A percentile compares a stretch with the other conserved stretches of the same genome.
These are phyloP conservation scores for Pseudomassariella vexata DNA, from an alignment of 2,329 filamentous ascomycete species.

Conservation along the genomic window DNA sequence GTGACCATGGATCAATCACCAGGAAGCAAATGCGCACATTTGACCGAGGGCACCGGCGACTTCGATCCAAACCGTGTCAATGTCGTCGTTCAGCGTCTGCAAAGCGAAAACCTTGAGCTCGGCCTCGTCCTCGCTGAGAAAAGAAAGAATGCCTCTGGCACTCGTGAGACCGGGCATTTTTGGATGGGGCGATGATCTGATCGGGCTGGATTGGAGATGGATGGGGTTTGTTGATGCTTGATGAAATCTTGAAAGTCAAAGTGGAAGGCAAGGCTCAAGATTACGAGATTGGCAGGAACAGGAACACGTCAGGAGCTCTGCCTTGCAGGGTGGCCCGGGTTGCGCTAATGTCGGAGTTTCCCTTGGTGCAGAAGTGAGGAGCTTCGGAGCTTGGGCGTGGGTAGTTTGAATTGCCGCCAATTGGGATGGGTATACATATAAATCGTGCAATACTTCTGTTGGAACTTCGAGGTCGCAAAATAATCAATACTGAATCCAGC, in stretches of 20 bases:
- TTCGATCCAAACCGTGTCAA: slow-evolving; percentile 96
- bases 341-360: too few species aligned
- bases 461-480: too few species aligned
- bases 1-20: too few species aligned
- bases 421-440: too few species aligned
- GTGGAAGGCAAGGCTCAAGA: neutral
- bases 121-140: slow-evolving; percentile 88
- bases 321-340: slow-evolving; percentile 4
- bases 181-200: slow-evolving; percentile 7
- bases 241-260: neutral
- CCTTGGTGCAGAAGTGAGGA: too few species aligned
- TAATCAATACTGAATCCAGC: too few species aligned
- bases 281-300: neutral
- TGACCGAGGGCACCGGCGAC: slow-evolving; percentile 87
- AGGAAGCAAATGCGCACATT: slow-evolving; percentile 70
- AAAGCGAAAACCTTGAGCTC: slow-evolving; percentile 93
- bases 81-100: slow-evolving; percentile 91
- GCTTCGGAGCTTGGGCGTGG: too few species aligned
- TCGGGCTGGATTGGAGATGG: neutral
- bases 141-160: slow-evolving; percentile 89
- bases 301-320: slow-evolving; percentile 7
- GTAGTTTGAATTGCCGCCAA: too few species aligned
- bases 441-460: too few species aligned
- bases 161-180: slow-evolving; percentile 90
- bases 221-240: neutral